Evolutionary conservation across 768 basidiomycete species (phyloP).

Genomic region (Cubamyces lactineus): DNA sequence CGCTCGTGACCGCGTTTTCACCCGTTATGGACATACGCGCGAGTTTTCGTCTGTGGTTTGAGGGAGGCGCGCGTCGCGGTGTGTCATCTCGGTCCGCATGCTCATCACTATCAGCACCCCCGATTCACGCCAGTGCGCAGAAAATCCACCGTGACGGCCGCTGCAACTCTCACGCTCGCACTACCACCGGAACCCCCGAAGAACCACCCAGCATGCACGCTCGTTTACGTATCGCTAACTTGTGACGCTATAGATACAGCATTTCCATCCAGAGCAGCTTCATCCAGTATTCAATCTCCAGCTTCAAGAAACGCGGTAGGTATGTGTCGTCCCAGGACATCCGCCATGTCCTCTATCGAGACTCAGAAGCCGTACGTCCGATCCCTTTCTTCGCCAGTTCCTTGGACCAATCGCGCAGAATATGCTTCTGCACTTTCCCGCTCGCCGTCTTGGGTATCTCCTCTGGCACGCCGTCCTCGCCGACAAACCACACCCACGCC

Average conservation of each 20-base stretch:
- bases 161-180: background rate
- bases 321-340: background rate
- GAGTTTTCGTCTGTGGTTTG: constrained; percentile 1
- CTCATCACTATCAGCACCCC: constrained; percentile 22
- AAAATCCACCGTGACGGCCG: background rate
- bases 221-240: constrained; percentile 5
- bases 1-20: constrained; percentile 24
- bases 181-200: constrained; percentile 1
- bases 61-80: background rate
- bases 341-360: constrained; percentile 7
- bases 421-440: constrained; percentile 85
- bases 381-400: constrained; percentile 50
- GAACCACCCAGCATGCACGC: constrained; percentile 5
- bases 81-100: constrained; percentile 11
- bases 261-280: background rate
- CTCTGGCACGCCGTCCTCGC: constrained; percentile 57
- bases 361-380: constrained; percentile 37
- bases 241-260: constrained; percentile 7
- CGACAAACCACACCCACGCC: constrained; percentile 82
- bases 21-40: background rate
- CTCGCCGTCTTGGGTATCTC: constrained; percentile 86
- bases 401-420: constrained; percentile 70
- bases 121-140: background rate
- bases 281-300: background rate
- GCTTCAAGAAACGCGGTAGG: background rate